These are phyloP conservation scores for Fusarium albidum DNA, from an alignment of 2,329 filamentous ascomycete genomes.

Conservation along the genomic window DNA sequence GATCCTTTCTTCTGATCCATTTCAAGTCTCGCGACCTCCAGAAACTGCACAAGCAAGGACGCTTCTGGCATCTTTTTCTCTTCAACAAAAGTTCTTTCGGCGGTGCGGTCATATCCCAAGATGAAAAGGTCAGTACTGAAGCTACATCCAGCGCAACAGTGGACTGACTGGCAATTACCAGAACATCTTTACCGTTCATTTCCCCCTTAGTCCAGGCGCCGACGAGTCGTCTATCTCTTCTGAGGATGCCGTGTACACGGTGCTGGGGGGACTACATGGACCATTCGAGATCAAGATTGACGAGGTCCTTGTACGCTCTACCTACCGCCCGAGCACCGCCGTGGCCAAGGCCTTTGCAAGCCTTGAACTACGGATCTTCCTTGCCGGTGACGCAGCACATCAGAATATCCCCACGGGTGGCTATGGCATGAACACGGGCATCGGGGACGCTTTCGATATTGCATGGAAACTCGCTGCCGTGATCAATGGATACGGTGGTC, in stretches of 20 bases:
- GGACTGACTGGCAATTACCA: too few relatives aligned
- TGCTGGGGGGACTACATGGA: conserved; percentile 8
- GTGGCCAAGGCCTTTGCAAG: conserved; percentile 35
- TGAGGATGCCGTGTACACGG: conserved; percentile 11
- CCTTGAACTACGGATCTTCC: conserved; percentile 46
- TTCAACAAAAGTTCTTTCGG: too few relatives aligned
- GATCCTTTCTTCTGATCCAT: too few relatives aligned
- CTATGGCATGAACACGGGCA: conserved; percentile 49
- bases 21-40: too few relatives aligned
- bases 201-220: too few relatives aligned
- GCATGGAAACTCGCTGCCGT: conserved; percentile 47
- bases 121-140: too few relatives aligned
- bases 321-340: conserved; percentile 33
- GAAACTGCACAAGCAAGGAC: too few relatives aligned
- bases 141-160: too few relatives aligned
- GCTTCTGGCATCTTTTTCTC: too few relatives aligned
- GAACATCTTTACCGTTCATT: too few relatives aligned
- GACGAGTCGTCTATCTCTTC: background rate
- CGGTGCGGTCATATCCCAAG: too few relatives aligned
- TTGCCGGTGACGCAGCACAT: conserved; percentile 48
- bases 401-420: conserved; percentile 47
- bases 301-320: conserved; percentile 32
- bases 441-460: conserved; percentile 46
- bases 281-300: conserved; percentile 30
- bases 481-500: conserved; percentile 22